Evolutionary conservation across 2,329 filamentous ascomycete species (phyloP).

Genomic region (Sphaerulina populicola): DNA sequence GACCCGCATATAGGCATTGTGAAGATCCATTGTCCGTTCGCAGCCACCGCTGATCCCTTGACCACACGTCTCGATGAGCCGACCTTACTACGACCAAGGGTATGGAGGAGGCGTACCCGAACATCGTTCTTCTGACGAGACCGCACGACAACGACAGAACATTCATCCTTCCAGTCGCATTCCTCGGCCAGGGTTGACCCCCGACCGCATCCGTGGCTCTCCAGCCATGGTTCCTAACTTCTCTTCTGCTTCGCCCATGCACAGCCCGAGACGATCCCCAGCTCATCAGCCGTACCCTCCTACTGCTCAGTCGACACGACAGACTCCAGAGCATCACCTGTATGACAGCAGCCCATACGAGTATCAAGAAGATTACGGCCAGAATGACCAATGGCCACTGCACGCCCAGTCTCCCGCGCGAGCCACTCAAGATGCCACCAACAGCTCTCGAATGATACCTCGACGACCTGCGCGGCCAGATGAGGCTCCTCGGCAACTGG

Average conservation of each 20-base stretch:
- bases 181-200: conserved; percentile 9
- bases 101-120: conserved; percentile 14
- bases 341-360: conserved; percentile 26
- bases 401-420: conserved; percentile 10
- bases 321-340: conserved; percentile 16
- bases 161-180: conserved; percentile 14
- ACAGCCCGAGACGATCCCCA: conserved; percentile 11
- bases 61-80: conserved; percentile 14
- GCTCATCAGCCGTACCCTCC: conserved; percentile 13
- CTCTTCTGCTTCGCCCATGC: conserved; percentile 7
- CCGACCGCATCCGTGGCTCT: conserved; percentile 15
- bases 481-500: conserved; percentile 11
- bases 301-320: conserved; percentile 10
- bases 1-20: neutral
- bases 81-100: conserved; percentile 14
- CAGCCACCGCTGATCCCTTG: conserved; percentile 8
- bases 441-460: conserved; percentile 18
- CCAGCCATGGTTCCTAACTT: conserved; percentile 18
- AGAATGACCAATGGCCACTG: conserved; percentile 26
- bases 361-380: conserved; percentile 16
- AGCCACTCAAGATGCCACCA: conserved; percentile 4
- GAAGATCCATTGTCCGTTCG: neutral
- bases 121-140: conserved; percentile 5
- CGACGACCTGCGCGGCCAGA: conserved; percentile 27
- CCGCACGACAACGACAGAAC: conserved; percentile 8